These are phyloP conservation scores for Ogataea methanolica DNA, from an alignment of 805 yeast species.

Conservation along the genomic window DNA sequence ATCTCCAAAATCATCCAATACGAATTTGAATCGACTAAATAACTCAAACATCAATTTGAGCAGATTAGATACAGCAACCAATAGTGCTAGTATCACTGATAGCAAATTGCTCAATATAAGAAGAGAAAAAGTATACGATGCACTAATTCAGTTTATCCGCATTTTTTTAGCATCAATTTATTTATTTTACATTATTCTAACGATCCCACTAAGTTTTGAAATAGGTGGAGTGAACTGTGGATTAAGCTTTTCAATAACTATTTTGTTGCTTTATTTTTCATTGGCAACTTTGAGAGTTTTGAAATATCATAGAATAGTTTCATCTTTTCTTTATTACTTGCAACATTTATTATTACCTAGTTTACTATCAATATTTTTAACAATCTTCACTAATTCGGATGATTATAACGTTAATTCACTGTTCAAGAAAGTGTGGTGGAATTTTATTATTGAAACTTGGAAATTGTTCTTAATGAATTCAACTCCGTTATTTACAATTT, in stretches of 20 bases:
- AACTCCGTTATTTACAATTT: constrained; percentile 81
- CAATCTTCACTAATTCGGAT: constrained; percentile 41
- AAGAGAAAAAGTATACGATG: constrained; percentile 11
- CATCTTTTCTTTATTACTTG: constrained; percentile 56
- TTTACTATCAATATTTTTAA: constrained; percentile 62
- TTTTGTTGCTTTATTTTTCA: constrained; percentile 63
- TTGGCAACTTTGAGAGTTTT: constrained; percentile 69
- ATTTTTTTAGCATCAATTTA: constrained; percentile 54
- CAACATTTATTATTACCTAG: constrained; percentile 86
- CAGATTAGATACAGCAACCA: not conserved
- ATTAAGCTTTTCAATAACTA: constrained; percentile 70
- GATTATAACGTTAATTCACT: constrained; percentile 14
- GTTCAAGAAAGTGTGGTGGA: constrained; percentile 29
- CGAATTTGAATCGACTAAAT: constrained; percentile 3
- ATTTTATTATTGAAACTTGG: constrained; percentile 59
- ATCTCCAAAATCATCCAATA: constrained; percentile 1
- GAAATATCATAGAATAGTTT: constrained; percentile 40
- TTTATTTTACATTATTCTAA: constrained; percentile 62
- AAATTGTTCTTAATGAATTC: constrained; percentile 64
- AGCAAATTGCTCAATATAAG: not conserved
- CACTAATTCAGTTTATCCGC: constrained; percentile 23
- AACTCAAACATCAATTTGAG: not conserved
- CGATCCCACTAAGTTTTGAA: constrained; percentile 91
- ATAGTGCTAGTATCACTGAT: too few species aligned
- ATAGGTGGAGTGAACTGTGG: constrained; percentile 93